Percentiles rank a stretch among this genome's conserved stretches.
Conservation (phyloP, 768 basidiomycete species). For the Mycena pura region DNA sequence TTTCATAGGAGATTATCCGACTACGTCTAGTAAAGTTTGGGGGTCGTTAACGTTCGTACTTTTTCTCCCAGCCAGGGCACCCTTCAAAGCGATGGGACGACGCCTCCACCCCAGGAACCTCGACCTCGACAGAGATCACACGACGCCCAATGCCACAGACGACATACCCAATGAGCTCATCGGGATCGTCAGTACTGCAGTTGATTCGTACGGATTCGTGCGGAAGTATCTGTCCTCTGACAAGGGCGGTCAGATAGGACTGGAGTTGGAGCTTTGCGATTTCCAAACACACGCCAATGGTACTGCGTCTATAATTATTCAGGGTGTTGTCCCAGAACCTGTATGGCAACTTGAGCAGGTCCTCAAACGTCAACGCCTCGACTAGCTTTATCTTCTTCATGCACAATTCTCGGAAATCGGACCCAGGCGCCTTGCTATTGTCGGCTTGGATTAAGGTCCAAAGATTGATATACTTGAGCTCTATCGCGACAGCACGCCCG, state of each 20-base stretch:
- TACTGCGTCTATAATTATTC: not conserved
- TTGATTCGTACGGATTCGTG: too few relatives aligned
- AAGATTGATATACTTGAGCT: not conserved
- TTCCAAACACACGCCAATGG: not conserved
- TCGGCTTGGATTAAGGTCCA: too few relatives aligned
- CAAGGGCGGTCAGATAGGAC: conserved; percentile 2
- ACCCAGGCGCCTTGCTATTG: too few relatives aligned
- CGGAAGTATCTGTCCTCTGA: not conserved
- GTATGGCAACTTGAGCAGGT: not conserved
- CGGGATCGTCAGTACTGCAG: not conserved
- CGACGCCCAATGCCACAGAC: conserved; percentile 1
- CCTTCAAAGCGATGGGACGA: too few relatives aligned
- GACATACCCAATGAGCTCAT: conserved; percentile 3
- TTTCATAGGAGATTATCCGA: too few relatives aligned
- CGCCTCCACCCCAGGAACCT: too few relatives aligned
- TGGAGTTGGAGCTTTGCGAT: not conserved
- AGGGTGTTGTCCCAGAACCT: not conserved
- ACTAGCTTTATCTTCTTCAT: not conserved
- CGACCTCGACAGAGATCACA: not conserved
- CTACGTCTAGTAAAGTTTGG: too few relatives aligned
- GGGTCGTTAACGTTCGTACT: too few relatives aligned
- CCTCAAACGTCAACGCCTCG: not conserved
- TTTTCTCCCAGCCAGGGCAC: too few relatives aligned
- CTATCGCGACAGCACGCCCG: not conserved
- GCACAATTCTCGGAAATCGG: not conserved